A percentile compares a stretch with the other conserved stretches of the same genome.
phyloP scores from a whole-genome alignment of 352 stramenopile genomes.

The Globisporangium iwayamae region DNA sequence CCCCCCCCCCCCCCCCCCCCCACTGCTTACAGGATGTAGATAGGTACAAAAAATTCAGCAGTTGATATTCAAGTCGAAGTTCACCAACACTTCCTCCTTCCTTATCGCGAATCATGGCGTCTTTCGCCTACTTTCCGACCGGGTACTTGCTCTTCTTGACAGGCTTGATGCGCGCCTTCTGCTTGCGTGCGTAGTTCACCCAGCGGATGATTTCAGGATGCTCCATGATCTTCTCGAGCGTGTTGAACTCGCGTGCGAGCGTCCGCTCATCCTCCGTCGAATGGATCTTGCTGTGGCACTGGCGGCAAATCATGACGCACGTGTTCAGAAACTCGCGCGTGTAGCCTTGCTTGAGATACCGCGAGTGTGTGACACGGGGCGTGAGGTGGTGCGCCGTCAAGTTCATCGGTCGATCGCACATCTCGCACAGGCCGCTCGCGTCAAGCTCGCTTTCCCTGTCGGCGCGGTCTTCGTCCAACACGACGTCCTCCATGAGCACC shows the following conservation, averaged over 20 bases:
- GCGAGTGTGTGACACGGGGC: conserved; percentile 76
- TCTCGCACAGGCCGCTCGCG: conserved; percentile 54
- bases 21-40: too few species aligned
- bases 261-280: conserved; percentile 87
- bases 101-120: background rate
- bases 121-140: conserved; percentile 28
- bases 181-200: conserved; percentile 89
- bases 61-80: background rate
- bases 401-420: conserved; percentile 91
- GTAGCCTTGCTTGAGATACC: conserved; percentile 80
- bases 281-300: conserved; percentile 92
- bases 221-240: conserved; percentile 88
- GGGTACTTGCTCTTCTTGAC: conserved; percentile 60
- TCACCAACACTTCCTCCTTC: background rate
- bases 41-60: too few species aligned
- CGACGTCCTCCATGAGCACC: conserved; percentile 47
- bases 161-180: conserved; percentile 66
- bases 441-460: conserved; percentile 49
- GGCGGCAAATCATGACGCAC: conserved; percentile 89
- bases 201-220: conserved; percentile 87
- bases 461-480: conserved; percentile 73
- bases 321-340: conserved; percentile 75
- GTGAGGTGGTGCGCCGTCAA: conserved; percentile 93
- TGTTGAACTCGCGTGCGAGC: conserved; percentile 89
- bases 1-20: too few species aligned